phyloP scores from a whole-genome alignment of 2,329 filamentous ascomycete species.

The Ophiostoma sp. region DNA sequence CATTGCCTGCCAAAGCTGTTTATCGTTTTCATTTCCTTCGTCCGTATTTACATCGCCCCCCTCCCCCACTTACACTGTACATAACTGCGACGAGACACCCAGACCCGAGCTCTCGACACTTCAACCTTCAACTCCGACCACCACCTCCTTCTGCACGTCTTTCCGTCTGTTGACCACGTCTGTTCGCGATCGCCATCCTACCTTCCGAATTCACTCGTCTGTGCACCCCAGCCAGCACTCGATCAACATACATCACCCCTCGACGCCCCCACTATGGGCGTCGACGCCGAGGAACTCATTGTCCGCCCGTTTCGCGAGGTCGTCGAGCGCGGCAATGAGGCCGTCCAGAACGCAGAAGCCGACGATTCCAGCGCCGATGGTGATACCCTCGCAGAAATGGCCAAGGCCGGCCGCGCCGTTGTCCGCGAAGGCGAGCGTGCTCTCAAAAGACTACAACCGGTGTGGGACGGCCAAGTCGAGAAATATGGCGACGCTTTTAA shows the following conservation, averaged over 20 bases:
- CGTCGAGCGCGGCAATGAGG: slow-evolving; percentile 42
- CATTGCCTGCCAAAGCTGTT: neutral
- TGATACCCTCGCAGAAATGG: slow-evolving; percentile 34
- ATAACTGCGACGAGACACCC: neutral
- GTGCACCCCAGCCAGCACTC: neutral
- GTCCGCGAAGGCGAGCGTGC: slow-evolving; percentile 40
- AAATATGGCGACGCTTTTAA: slow-evolving; percentile 42
- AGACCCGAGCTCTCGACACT: neutral
- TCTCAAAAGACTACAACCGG: slow-evolving; percentile 40
- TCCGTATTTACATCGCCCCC: neutral
- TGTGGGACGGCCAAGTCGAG: slow-evolving; percentile 42
- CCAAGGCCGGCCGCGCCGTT: slow-evolving; percentile 37
- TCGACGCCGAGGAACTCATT: slow-evolving; percentile 36
- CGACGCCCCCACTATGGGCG: slow-evolving; percentile 30
- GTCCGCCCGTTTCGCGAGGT: slow-evolving; percentile 45
- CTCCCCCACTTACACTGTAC: neutral
- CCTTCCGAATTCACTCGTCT: neutral
- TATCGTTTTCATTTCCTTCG: neutral
- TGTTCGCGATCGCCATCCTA: neutral
- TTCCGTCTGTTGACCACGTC: neutral
- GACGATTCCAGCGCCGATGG: slow-evolving; percentile 31
- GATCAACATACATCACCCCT: neutral
- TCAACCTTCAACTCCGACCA: neutral
- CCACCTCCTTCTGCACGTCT: neutral
- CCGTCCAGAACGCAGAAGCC: slow-evolving; percentile 37